Base-by-base conservation (phyloP, 1,284 basidiomycete genomes). In the Puccinia hordei region DNA sequence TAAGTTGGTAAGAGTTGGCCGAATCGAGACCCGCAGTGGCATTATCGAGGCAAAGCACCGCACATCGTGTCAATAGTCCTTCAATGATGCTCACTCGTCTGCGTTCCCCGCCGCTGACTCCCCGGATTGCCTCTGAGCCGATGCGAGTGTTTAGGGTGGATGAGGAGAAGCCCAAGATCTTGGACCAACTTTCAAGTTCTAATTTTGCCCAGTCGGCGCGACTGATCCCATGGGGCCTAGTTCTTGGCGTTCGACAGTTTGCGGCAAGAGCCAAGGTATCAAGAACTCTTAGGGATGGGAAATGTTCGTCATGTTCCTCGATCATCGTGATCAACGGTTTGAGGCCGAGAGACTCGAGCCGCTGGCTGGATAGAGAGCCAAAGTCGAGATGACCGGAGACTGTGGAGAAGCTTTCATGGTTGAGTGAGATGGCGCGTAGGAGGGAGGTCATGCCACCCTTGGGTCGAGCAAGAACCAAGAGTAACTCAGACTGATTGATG, bases 371-470 rank as follows among this genome's bases (percentile, higher is more conserved):
- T 12, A 84, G 59, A 15, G 80, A 82, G 13, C 82, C 83, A 61
- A 81, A 84, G 65, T 84, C 83, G 76, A 84, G 82, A 33, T 82
- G 80, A 13, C 81, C 82, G 38, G 80, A 46, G 8, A 81, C 63
- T 19, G 81, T 78, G 1, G 83, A 79, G 38, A 81, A 82, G 5
- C 82, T 79, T 46, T 82, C 81, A 59, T 81, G 38, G 10, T 81
- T 81, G 61, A 73, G 81, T n/a, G 78, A 80, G 46, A 80, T 38
- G 69, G 78, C 51, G n/a, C 78, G 69, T 24, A 80, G 71, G 33
- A 72, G 30, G 33, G 68, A 71, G 8, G 78, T 80, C 66, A 80
- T 71, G 35, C 83, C 82, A 24, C 83, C 71, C 5, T 46, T 44
- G 6, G 78, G 71, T 53, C 78, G 46, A 65, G 65, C 78, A 46